Percentiles rank a stretch among this genome's conserved stretches.
Conservation (phyloP, 768 basidiomycete genomes). For the Pseudohyphozyma bogoriensis region DNA sequence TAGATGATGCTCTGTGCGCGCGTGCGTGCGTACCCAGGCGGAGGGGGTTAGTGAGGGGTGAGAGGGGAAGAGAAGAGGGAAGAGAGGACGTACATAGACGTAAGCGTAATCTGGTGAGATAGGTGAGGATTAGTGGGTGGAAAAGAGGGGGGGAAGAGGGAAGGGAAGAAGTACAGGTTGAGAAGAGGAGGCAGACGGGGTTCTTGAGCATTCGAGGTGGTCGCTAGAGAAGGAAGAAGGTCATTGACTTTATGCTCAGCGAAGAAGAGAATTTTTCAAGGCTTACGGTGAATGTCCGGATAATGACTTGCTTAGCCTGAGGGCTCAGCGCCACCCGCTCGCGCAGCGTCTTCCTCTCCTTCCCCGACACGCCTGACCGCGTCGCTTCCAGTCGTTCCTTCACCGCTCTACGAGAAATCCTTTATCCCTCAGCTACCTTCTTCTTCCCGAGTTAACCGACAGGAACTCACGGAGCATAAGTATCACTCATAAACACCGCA, state of each 20-base stretch:
- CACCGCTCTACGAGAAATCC: too few species aligned
- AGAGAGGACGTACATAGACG: neutral
- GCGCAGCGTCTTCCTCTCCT: too few species aligned
- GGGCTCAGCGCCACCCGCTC: too few species aligned
- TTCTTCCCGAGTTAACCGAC: too few species aligned
- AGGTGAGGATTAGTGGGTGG: neutral
- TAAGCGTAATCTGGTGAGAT: conserved; percentile 2
- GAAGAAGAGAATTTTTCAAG: neutral
- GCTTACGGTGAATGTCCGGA: conserved; percentile 2
- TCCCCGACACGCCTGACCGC: too few species aligned
- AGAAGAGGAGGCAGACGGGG: conserved; percentile 3
- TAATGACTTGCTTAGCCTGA: neutral
- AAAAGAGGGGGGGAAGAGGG: too few species aligned
- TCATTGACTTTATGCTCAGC: neutral
- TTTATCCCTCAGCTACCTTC: too few species aligned
- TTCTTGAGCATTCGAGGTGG: conserved; percentile 10
- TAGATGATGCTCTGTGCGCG: conserved; percentile 3
- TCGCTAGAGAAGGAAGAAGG: neutral
- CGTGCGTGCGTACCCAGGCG: too few species aligned
- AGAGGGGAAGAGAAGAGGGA: too few species aligned
- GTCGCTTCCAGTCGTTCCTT: too few species aligned
- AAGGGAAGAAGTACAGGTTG: neutral
- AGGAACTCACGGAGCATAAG: neutral
- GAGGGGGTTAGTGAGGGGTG: too few species aligned
- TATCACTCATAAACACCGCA: neutral